phyloP scores from a whole-genome alignment of 148 eudicot genomes.

The Oxyria digyna region DNA sequence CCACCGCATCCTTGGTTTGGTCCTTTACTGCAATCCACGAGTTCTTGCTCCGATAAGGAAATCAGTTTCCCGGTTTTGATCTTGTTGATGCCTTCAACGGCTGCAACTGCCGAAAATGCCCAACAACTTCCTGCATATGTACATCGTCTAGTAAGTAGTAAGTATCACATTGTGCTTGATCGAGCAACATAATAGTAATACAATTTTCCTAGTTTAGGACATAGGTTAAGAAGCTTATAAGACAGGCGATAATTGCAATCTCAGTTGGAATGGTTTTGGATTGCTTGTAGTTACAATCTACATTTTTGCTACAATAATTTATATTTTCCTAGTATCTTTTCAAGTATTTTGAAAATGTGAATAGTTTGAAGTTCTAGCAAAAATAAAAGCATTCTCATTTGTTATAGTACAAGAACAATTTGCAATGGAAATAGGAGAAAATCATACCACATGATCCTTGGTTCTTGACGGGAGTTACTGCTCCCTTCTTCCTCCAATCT shows the following conservation, averaged over 20 bases:
- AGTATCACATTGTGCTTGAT: no score
- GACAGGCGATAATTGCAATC: not conserved
- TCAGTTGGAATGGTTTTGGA: not conserved
- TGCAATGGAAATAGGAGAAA: no score
- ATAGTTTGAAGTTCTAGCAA: no score
- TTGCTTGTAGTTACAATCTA: no score
- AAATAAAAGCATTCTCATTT: no score
- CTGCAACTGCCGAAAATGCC: conserved; percentile 30
- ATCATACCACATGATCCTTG: conserved; percentile 59
- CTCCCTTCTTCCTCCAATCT: conserved; percentile 57
- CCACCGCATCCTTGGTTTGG: conserved; percentile 51
- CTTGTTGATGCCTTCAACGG: conserved; percentile 30
- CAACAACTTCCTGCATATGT: conserved; percentile 26
- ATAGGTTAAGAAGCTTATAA: no score
- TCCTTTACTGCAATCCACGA: conserved; percentile 42
- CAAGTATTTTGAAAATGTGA: no score
- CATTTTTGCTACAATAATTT: no score
- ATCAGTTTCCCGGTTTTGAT: conserved; percentile 21
- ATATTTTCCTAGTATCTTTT: no score
- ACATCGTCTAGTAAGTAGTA: not conserved
- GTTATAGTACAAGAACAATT: no score
- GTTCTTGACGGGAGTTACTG: conserved; percentile 55
- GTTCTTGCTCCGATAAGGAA: conserved; percentile 26
- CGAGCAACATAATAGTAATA: no score
- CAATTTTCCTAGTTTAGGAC: no score